A percentile compares a stretch with the other conserved stretches of the same genome.
Conservation (phyloP, 805 yeast species). For the Saccharomyces mikatae region DNA sequence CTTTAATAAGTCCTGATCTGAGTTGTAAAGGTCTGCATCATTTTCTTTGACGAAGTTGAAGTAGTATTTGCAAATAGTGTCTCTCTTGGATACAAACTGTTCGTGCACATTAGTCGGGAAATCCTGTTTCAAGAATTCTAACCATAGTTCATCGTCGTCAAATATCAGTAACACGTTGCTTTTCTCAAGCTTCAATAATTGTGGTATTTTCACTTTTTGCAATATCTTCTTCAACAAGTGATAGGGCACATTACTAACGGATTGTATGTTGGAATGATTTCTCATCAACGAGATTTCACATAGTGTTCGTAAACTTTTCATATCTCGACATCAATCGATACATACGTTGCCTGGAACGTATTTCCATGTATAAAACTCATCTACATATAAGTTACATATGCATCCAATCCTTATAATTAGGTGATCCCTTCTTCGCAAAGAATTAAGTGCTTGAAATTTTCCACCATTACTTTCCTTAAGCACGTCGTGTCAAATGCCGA, state of each 20-base stretch:
- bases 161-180: slow-evolving; percentile 28
- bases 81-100: slow-evolving; percentile 23
- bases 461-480: not conserved
- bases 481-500: not conserved
- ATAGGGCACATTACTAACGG: slow-evolving; percentile 30
- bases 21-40: slow-evolving; percentile 5
- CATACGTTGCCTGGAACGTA: not conserved
- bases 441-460: not conserved
- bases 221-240: slow-evolving; percentile 26
- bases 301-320: slow-evolving; percentile 14
- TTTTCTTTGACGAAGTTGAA: slow-evolving; percentile 8
- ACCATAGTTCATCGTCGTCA: slow-evolving; percentile 36
- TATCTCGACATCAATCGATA: not conserved
- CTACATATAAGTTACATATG: not conserved
- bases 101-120: slow-evolving; percentile 32
- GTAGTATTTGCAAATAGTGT: slow-evolving; percentile 17
- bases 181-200: slow-evolving; percentile 28
- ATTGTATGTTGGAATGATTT: slow-evolving; percentile 17
- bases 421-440: not conserved
- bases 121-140: slow-evolving; percentile 23
- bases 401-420: too few relatives aligned
- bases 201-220: slow-evolving; percentile 25
- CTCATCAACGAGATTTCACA: slow-evolving; percentile 22
- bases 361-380: not conserved
- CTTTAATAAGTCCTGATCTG: slow-evolving; percentile 12